phyloP scores from a whole-genome alignment of 1,284 basidiomycete genomes.

The Caloboletus inedulis region DNA sequence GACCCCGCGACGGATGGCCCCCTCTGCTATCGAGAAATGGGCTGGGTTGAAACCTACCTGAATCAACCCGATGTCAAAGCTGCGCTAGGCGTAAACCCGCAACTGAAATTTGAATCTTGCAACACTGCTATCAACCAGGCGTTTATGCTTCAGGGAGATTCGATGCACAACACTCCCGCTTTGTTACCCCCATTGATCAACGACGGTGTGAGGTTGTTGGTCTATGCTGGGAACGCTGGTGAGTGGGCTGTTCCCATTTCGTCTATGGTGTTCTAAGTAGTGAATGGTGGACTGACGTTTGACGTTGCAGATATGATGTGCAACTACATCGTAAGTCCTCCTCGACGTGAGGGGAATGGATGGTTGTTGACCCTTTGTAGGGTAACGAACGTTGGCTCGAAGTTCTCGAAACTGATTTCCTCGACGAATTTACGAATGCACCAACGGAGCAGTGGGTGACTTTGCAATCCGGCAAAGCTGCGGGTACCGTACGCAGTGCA shows the following conservation, averaged over 20 bases:
- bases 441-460: constrained; percentile 56
- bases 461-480: constrained; percentile 41
- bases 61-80: constrained; percentile 59
- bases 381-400: constrained; percentile 74
- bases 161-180: constrained; percentile 63
- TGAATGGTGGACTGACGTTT: background rate
- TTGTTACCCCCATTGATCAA: constrained; percentile 66
- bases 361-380: constrained; percentile 33
- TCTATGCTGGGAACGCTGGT: constrained; percentile 72
- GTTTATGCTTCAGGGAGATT: constrained; percentile 64
- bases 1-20: constrained; percentile 60
- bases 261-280: background rate
- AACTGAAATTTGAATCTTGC: constrained; percentile 46
- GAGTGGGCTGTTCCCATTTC: constrained; percentile 2
- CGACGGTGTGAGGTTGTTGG: constrained; percentile 65
- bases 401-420: constrained; percentile 58
- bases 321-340: constrained; percentile 61
- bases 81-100: constrained; percentile 58
- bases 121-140: constrained; percentile 51
- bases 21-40: constrained; percentile 61
- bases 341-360: constrained; percentile 21
- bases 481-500: constrained; percentile 60
- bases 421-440: constrained; percentile 56
- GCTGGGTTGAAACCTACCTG: constrained; percentile 65
- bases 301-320: constrained; percentile 68